Evolutionary conservation across 2,329 filamentous ascomycete genomes (phyloP).

Genomic region (Alternaria brassicicola): DNA sequence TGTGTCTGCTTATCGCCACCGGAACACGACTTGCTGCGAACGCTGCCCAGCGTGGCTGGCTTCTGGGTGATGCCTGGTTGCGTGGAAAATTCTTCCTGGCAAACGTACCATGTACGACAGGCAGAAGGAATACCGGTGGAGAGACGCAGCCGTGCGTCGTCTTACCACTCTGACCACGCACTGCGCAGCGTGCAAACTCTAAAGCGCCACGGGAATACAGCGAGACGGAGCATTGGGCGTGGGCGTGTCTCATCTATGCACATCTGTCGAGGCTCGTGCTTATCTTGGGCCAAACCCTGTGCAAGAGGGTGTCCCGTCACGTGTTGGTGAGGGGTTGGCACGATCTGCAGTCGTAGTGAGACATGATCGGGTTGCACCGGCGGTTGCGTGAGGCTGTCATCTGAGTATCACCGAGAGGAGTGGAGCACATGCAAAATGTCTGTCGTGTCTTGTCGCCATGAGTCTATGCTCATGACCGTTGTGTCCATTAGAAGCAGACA

Average conservation of each 20-base stretch:
- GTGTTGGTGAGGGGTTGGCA: constrained; percentile 13
- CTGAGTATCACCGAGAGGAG: constrained; percentile 12
- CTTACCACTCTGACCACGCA: constrained; percentile 9
- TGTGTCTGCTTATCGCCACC: constrained; percentile 23
- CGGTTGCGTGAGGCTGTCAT: constrained; percentile 20
- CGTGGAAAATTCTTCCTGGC: constrained; percentile 34
- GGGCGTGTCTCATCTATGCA: constrained; percentile 16
- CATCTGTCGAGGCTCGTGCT: constrained; percentile 11
- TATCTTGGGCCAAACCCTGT: constrained; percentile 3
- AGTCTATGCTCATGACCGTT: constrained; percentile 24
- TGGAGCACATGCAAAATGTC: background rate
- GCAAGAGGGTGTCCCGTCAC: constrained; percentile 7
- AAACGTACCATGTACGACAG: constrained; percentile 18
- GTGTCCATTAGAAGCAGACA: constrained; percentile 26
- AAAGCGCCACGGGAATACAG: constrained; percentile 16
- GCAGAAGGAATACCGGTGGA: constrained; percentile 14
- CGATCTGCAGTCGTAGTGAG: constrained; percentile 17
- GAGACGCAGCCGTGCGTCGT: constrained; percentile 20
- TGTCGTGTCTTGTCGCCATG: constrained; percentile 24
- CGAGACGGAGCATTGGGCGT: constrained; percentile 12
- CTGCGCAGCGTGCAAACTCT: constrained; percentile 12
- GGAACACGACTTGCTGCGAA: background rate
- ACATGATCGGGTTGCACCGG: constrained; percentile 18
- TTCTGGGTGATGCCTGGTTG: constrained; percentile 21
- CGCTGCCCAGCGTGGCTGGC: constrained; percentile 14